Evolutionary conservation across 331 rosid species (phyloP).

Genomic region (Rosa hybrid): DNA sequence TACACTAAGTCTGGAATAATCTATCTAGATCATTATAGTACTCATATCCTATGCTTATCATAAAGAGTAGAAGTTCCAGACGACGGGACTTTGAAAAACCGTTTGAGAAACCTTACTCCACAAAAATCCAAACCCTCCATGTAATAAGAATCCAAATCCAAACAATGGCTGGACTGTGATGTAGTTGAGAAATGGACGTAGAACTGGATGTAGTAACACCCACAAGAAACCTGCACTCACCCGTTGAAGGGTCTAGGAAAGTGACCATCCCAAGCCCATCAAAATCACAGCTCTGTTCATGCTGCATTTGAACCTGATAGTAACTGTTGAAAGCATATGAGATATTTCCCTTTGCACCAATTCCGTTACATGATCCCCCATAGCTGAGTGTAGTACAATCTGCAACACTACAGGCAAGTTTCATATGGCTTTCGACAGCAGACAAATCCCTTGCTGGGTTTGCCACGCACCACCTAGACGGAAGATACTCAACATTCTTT

Average conservation of each 20-base stretch:
- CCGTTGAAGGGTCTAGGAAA: constrained; percentile 81
- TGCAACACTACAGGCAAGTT: constrained; percentile 79
- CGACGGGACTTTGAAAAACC: constrained; percentile 56
- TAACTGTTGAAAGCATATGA: constrained; percentile 96
- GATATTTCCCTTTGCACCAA: constrained; percentile 84
- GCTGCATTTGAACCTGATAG: constrained; percentile 90
- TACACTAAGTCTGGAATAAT: constrained; percentile 36
- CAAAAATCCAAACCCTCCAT: constrained; percentile 37
- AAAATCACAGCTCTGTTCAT: constrained; percentile 74
- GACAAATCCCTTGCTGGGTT: constrained; percentile 62
- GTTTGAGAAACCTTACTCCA: constrained; percentile 42
- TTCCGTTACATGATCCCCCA: constrained; percentile 89
- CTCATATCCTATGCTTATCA: constrained; percentile 36
- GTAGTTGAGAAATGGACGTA: constrained; percentile 31
- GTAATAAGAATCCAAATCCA: constrained; percentile 40
- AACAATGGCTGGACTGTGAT: constrained; percentile 29
- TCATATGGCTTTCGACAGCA: constrained; percentile 63
- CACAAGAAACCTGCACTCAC: constrained; percentile 78
- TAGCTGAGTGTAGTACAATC: constrained; percentile 89
- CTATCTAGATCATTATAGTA: constrained; percentile 31
- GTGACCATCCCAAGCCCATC: constrained; percentile 91
- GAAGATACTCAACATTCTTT: constrained; percentile 75
- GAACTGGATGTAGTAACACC: constrained; percentile 63
- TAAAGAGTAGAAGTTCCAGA: constrained; percentile 28
- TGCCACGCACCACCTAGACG: constrained; percentile 95